Conservation (phyloP, 192 early-diverging fungal species). For the Podila verticillata region DNA sequence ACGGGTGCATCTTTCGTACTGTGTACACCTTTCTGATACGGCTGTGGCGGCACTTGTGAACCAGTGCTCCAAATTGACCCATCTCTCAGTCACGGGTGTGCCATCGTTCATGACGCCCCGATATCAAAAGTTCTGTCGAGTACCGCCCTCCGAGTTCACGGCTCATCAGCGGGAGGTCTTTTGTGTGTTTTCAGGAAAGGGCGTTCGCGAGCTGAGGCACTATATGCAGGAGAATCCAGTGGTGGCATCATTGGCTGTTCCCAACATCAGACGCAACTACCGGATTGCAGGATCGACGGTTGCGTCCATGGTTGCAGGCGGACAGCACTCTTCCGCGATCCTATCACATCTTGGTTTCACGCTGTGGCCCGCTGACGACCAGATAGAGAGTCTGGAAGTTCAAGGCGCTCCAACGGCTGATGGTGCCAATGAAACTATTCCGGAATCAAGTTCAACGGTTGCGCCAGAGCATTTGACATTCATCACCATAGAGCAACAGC, state of each 20-base stretch:
- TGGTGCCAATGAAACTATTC: neutral
- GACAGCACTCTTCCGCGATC: slow-evolving; percentile 33
- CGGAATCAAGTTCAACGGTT: neutral
- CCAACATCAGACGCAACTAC: slow-evolving; percentile 33
- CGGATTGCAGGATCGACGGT: slow-evolving; percentile 40
- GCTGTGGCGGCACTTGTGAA: slow-evolving; percentile 59
- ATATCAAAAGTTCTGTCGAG: slow-evolving; percentile 61
- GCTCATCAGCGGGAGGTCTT: slow-evolving; percentile 63
- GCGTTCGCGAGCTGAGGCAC: slow-evolving; percentile 59
- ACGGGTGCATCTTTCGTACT: slow-evolving; percentile 67
- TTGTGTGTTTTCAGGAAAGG: slow-evolving; percentile 69
- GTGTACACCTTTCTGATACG: slow-evolving; percentile 56
- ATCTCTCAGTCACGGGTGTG: slow-evolving; percentile 66
- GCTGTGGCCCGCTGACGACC: slow-evolving; percentile 16
- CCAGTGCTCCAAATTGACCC: slow-evolving; percentile 58
- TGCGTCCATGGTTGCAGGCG: slow-evolving; percentile 35
- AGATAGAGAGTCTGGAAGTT: slow-evolving; percentile 5
- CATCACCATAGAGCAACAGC: neutral
- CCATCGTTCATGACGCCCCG: slow-evolving; percentile 58
- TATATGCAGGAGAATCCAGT: slow-evolving; percentile 51
- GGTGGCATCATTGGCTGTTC: slow-evolving; percentile 5
- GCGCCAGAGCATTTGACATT: neutral
- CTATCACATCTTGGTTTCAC: slow-evolving; percentile 29
- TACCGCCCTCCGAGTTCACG: slow-evolving; percentile 64
- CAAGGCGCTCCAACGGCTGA: neutral